Base-by-base conservation (phyloP, 257 asterid species). In the Nicotiana tabacum region DNA sequence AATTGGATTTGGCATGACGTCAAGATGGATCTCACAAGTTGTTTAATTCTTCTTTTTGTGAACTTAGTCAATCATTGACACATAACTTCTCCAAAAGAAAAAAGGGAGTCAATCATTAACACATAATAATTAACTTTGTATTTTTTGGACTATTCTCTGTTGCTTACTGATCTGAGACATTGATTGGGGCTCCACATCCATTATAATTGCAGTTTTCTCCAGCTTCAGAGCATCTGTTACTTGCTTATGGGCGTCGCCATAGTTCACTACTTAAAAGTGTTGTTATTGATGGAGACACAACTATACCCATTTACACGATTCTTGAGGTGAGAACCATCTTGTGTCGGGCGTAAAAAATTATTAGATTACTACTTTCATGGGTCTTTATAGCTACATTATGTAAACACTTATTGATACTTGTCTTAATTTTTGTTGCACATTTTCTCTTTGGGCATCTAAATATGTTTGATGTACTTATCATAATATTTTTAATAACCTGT, bases 231-330 rank as follows among this genome's bases (percentile, higher is more conserved):
- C 99, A 95, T 90, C 89, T 95, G 78, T 89, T 95, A 88, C 98
- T 95, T 78, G 97, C 98, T 39, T 95, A 95, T 82, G 99, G 99
- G 64, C 93, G 98, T 67, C 98, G 98, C 81, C 98, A 95, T 83
- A 89, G 86, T 88, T 93, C 98, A 56, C 97, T 95, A 83, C 99
- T 95, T 67, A 95, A 92, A 85, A 93, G 98, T 84, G 97, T 93
- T 16, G 93, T 95, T 78, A 92, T 93, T 85, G 98, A 95, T 87
- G 97, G 98, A 79, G 99, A 93, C 48, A 83, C 89, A 72, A 93
- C 96, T 0, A 88, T 95, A 43, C 96, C 98, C 46, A 88, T 95
- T 32, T 95, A 93, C 89, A 93, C 99, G 3, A 93, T 95, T 86
- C 90, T 93, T 65, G 99, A 93, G 97, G 98, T 95, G 85, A 83